Conservation (phyloP, 208 protist genomes). For the Leishmania tarentolae region DNA sequence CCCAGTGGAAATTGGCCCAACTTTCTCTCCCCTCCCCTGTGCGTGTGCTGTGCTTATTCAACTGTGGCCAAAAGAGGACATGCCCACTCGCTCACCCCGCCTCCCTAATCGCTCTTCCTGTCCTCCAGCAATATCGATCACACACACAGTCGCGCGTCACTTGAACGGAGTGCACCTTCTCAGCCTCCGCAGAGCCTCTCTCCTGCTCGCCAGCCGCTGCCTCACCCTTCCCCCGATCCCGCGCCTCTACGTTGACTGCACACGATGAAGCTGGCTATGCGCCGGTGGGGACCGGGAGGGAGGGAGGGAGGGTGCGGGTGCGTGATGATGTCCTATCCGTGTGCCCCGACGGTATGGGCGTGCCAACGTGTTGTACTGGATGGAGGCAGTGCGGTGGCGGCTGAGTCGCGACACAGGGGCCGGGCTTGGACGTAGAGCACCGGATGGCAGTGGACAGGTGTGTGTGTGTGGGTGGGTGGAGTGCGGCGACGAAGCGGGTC, state of each 20-base stretch:
- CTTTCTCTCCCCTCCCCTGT: neutral
- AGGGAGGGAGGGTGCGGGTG: neutral
- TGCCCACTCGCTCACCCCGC: neutral
- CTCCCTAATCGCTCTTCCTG: neutral
- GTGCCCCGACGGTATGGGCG: neutral
- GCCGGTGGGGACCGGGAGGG: neutral
- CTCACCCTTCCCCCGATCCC: neutral
- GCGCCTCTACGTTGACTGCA: neutral
- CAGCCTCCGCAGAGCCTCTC: neutral
- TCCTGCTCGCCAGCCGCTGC: neutral
- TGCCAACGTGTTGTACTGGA: neutral
- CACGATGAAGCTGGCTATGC: neutral
- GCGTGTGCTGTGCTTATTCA: neutral
- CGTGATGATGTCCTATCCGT: neutral
- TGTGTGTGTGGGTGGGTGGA: neutral
- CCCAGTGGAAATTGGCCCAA: too few relatives aligned
- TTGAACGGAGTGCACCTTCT: neutral
- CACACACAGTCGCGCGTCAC: neutral
- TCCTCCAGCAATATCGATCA: neutral
- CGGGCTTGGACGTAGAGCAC: neutral
- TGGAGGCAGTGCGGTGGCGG: neutral
- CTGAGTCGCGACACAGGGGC: neutral
- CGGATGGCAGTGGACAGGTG: neutral
- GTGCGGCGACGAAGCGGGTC: neutral
- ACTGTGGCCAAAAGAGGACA: neutral